Conservation (phyloP, 2,329 filamentous ascomycete species). For the Ceratocystis lukuohia region DNA sequence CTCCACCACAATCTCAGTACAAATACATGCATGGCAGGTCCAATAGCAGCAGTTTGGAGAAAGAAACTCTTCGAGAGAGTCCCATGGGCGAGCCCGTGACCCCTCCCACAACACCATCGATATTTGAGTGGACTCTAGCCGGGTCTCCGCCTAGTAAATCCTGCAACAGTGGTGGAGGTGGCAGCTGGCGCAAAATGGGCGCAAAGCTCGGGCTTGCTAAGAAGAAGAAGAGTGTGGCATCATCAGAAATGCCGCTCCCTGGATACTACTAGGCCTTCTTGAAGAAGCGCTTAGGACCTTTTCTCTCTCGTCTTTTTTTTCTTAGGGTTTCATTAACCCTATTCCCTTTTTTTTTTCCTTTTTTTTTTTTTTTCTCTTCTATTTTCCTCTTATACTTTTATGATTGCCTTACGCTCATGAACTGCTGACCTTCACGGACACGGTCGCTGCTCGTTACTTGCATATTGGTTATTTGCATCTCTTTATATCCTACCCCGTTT, state of each 20-base stretch:
- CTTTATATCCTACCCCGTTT: conserved; percentile 9
- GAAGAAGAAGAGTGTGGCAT: conserved; percentile 14
- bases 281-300: not conserved
- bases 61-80: not conserved
- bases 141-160: conserved; percentile 41
- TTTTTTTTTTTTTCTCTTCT: not conserved
- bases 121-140: conserved; percentile 41
- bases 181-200: conserved; percentile 52
- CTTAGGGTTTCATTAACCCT: not conserved
- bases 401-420: conserved; percentile 10
- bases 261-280: not conserved
- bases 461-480: conserved; percentile 8
- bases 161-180: conserved; percentile 42
- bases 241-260: not conserved
- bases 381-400: not conserved
- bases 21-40: conserved; percentile 7
- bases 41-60: conserved; percentile 4
- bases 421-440: conserved; percentile 4
- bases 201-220: conserved; percentile 41
- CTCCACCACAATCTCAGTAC: conserved; percentile 3
- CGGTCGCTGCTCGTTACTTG: conserved; percentile 3
- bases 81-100: conserved; percentile 49
- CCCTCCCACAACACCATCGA: conserved; percentile 59
- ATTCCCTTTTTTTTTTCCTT: not conserved
- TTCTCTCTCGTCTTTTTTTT: not conserved